Evolutionary conservation across 2,329 filamentous ascomycete species (phyloP).

Genomic region (Hypoxylon rubiginosum): DNA sequence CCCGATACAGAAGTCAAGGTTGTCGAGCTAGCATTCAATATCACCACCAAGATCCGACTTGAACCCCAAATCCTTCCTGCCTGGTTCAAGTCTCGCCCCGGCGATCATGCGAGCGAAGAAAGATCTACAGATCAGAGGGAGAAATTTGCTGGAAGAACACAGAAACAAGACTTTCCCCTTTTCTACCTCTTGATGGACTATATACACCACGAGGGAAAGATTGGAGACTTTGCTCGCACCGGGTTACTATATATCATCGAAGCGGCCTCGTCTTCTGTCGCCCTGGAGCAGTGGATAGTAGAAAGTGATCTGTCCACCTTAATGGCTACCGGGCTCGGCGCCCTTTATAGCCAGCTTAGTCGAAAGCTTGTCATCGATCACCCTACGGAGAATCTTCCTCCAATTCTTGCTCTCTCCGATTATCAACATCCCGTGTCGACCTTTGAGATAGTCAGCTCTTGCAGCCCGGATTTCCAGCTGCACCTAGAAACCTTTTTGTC

Average conservation of each 20-base stretch:
- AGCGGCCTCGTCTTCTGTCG: conserved; percentile 84
- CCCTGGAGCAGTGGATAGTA: conserved; percentile 94
- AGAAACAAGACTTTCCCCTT: conserved; percentile 92
- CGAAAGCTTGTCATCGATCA: conserved; percentile 87
- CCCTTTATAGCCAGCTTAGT: conserved; percentile 74
- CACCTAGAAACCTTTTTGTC: conserved; percentile 95
- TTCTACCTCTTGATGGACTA: conserved; percentile 98
- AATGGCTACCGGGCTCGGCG: conserved; percentile 96
- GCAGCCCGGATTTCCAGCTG: conserved; percentile 81
- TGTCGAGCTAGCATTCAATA: conserved; percentile 93
- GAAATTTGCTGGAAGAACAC: conserved; percentile 85
- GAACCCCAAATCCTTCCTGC: conserved; percentile 88
- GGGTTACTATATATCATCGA: conserved; percentile 96
- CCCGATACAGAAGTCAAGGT: conserved; percentile 88
- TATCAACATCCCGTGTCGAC: conserved; percentile 80
- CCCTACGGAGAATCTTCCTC: conserved; percentile 79
- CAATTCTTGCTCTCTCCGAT: conserved; percentile 90
- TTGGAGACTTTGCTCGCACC: conserved; percentile 95
- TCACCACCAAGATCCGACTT: conserved; percentile 94
- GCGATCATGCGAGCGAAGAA: conserved; percentile 52
- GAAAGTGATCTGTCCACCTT: conserved; percentile 96
- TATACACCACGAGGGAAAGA: conserved; percentile 93
- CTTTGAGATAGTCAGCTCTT: conserved; percentile 79
- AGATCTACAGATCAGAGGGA: conserved; percentile 65
- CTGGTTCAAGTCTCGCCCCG: conserved; percentile 82